Conservation (phyloP, 192 early-diverging fungal species). For the Radiomyces spectabilis region DNA sequence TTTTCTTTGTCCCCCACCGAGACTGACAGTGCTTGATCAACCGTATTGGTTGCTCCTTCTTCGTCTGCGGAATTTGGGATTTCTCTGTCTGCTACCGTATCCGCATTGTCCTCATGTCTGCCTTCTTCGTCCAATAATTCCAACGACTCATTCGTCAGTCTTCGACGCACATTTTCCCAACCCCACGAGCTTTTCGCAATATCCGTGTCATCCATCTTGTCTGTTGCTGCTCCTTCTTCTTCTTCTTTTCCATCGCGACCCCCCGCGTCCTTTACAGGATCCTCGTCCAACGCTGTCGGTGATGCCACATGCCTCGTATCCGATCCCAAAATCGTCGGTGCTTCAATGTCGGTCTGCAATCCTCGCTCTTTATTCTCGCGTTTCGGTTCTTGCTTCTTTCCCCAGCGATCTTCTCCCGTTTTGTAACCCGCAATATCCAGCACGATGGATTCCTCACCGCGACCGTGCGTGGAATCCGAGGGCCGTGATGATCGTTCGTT, state of each 20-base stretch:
- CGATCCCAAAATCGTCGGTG: too few species aligned
- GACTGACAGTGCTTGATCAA: too few species aligned
- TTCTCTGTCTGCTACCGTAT: too few species aligned
- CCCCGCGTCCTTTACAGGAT: neutral
- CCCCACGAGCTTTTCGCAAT: neutral
- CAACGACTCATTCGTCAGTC: neutral
- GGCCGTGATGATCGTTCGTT: too few species aligned
- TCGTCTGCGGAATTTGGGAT: too few species aligned
- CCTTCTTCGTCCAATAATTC: neutral
- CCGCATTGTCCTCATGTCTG: neutral
- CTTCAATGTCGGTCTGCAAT: too few species aligned
- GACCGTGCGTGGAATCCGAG: neutral
- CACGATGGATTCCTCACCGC: slow-evolving; percentile 28
- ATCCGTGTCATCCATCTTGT: too few species aligned
- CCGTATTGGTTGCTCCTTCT: too few species aligned
- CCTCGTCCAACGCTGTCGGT: neutral
- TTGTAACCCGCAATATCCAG: slow-evolving; percentile 48
- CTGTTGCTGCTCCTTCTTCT: too few species aligned
- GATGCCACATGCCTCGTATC: neutral
- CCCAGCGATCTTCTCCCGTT: slow-evolving; percentile 10
- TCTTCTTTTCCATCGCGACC: too few species aligned
- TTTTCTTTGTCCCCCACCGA: too few species aligned
- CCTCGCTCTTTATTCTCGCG: too few species aligned
- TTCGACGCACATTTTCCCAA: neutral
- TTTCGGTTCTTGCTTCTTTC: slow-evolving; percentile 8